Evolutionary conservation across 2,329 filamentous ascomycete species (phyloP).

Genomic region (Nothomitra cinnamomea): DNA sequence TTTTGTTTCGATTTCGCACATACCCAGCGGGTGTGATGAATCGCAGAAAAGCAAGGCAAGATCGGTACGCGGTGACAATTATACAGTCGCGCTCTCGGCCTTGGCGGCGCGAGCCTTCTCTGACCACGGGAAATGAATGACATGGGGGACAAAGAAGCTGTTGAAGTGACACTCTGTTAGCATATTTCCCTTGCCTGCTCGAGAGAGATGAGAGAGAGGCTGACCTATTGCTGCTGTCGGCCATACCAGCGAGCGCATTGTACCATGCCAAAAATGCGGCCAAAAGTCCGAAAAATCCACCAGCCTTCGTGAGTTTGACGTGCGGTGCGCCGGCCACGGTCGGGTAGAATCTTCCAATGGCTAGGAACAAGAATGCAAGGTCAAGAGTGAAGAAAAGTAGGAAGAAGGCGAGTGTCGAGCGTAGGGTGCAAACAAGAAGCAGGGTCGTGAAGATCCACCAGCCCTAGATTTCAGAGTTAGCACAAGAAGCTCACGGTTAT

Average conservation of each 20-base stretch:
- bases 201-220: constrained; percentile 4
- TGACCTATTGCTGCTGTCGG: constrained; percentile 37
- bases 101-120: constrained; percentile 45
- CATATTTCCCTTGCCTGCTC: not conserved
- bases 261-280: constrained; percentile 78
- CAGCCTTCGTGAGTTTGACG: constrained; percentile 44
- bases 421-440: constrained; percentile 55
- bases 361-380: constrained; percentile 56
- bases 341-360: constrained; percentile 43
- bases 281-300: constrained; percentile 64
- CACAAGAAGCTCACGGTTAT: not conserved
- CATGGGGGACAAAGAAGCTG: constrained; percentile 86
- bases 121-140: constrained; percentile 91
- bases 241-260: constrained; percentile 67
- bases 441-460: constrained; percentile 80
- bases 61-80: constrained; percentile 3
- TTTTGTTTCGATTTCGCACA: too few species aligned
- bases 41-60: too few species aligned
- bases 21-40: too few species aligned
- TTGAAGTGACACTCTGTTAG: constrained; percentile 19
- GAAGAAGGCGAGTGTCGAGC: constrained; percentile 66
- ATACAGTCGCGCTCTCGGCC: constrained; percentile 27
- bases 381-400: constrained; percentile 61
- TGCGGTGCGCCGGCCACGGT: constrained; percentile 21
- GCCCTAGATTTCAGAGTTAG: constrained; percentile 24